These are phyloP conservation scores for Yarrowia sp. DNA, from an alignment of 805 yeast species.

Conservation along the genomic window DNA sequence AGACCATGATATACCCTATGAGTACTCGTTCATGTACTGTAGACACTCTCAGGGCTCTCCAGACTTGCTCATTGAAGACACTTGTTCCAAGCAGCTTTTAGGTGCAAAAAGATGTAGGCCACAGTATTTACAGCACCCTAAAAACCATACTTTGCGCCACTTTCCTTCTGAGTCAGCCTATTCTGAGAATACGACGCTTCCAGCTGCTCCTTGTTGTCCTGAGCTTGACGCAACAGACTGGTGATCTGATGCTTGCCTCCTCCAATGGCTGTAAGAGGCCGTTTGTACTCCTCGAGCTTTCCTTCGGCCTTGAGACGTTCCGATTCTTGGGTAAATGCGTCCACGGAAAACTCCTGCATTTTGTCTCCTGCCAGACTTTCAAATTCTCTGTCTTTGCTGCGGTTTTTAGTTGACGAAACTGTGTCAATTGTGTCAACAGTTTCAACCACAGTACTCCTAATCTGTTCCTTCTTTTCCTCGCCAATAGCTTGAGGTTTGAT, in stretches of 20 bases:
- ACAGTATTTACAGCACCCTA: no score
- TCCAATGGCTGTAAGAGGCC: constrained; percentile 36
- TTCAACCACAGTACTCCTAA: no score
- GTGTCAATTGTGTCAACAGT: no score
- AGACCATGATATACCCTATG: no score
- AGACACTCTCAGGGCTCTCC: no score
- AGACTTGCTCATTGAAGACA: no score
- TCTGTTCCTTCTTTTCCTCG: not conserved
- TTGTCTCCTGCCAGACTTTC: constrained; percentile 28
- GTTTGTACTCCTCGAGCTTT: constrained; percentile 34
- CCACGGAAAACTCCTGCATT: constrained; percentile 41
- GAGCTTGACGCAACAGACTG: constrained; percentile 35
- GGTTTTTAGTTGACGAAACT: not conserved
- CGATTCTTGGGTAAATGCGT: constrained; percentile 41
- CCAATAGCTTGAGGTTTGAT: constrained; percentile 6
- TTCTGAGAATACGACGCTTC: constrained; percentile 36
- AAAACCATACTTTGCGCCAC: constrained; percentile 26
- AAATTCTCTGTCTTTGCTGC: constrained; percentile 11
- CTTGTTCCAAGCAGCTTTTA: no score
- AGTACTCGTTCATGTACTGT: no score
- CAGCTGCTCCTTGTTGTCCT: constrained; percentile 36
- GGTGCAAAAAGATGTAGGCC: no score
- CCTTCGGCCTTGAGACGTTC: constrained; percentile 38
- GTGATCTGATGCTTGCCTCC: constrained; percentile 39
- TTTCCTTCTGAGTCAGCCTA: constrained; percentile 32